Evolutionary conservation across 768 basidiomycete species (phyloP).

Genomic region (Pisolithus tinctorius): DNA sequence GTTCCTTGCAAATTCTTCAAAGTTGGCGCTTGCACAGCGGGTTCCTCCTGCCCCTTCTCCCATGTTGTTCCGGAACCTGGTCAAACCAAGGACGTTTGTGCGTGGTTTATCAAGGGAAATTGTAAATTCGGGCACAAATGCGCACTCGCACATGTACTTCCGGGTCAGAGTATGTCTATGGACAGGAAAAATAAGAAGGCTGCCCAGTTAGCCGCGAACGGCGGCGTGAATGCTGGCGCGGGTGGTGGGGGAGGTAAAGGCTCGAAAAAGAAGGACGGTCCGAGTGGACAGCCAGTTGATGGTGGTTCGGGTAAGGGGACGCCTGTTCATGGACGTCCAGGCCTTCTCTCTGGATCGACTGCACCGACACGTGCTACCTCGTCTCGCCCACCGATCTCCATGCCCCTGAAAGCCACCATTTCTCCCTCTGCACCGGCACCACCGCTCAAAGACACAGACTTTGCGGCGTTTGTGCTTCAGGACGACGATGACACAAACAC

Average conservation of each 20-base stretch:
- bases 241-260: constrained; percentile 25
- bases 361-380: constrained; percentile 54
- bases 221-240: constrained; percentile 26
- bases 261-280: constrained; percentile 33
- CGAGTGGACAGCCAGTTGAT: constrained; percentile 14
- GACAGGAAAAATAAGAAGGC: constrained; percentile 97
- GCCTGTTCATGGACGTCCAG: constrained; percentile 10
- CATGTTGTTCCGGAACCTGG: constrained; percentile 70
- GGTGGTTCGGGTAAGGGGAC: constrained; percentile 6
- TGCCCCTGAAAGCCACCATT: constrained; percentile 64
- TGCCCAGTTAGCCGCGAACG: constrained; percentile 60
- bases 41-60: constrained; percentile 93
- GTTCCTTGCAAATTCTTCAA: constrained; percentile 98
- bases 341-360: constrained; percentile 48
- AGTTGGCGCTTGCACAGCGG: constrained; percentile 90
- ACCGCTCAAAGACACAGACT: constrained; percentile 68
- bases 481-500: constrained; percentile 42
- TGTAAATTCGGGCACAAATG: constrained; percentile 79
- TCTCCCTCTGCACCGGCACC: constrained; percentile 78
- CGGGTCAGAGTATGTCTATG: constrained; percentile 92
- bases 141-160: constrained; percentile 89
- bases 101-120: constrained; percentile 93
- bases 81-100: constrained; percentile 72
- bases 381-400: constrained; percentile 54
- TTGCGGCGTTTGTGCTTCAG: constrained; percentile 59